Percentiles rank a stretch among this genome's conserved stretches.
Evolutionary conservation across 2,329 filamentous ascomycete genomes (phyloP).

Genomic region (Dryadomyces quercivorus): DNA sequence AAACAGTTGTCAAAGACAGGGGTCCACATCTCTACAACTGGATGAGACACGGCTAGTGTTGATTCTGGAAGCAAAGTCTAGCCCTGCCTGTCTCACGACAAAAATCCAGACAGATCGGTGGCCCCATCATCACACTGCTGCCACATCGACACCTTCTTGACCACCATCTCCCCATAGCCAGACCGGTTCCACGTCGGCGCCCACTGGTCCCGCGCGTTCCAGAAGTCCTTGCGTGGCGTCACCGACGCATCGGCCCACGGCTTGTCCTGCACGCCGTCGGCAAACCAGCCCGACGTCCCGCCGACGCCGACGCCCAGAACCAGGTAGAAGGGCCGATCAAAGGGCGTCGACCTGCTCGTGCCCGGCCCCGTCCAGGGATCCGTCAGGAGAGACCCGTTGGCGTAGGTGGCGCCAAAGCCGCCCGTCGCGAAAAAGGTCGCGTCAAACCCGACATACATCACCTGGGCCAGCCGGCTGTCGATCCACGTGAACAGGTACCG

Average conservation of each 20-base stretch:
- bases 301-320: conserved; percentile 67
- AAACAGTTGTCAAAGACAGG: no score
- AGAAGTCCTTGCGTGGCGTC: conserved; percentile 65
- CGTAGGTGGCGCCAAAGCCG: conserved; percentile 53
- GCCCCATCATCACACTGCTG: conserved; percentile 50
- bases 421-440: conserved; percentile 56
- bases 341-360: conserved; percentile 48
- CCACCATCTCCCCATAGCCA: conserved; percentile 37
- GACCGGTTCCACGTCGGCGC: conserved; percentile 58
- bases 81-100: no score
- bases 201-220: conserved; percentile 55
- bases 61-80: no score
- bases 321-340: conserved; percentile 67
- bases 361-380: conserved; percentile 46
- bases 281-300: conserved; percentile 72
- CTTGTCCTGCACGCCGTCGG: conserved; percentile 58
- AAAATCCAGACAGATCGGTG: conserved; percentile 32
- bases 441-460: conserved; percentile 66
- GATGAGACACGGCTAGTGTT: no score
- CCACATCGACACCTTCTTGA: conserved; percentile 60
- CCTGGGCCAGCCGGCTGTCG: conserved; percentile 67
- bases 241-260: conserved; percentile 63
- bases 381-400: conserved; percentile 41
- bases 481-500: conserved; percentile 84
- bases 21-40: no score